A percentile compares a stretch with the other conserved stretches of the same genome.
Evolutionary conservation across 164 flowering plant species (phyloP).

Genomic region (Nymphaea thermarum): DNA sequence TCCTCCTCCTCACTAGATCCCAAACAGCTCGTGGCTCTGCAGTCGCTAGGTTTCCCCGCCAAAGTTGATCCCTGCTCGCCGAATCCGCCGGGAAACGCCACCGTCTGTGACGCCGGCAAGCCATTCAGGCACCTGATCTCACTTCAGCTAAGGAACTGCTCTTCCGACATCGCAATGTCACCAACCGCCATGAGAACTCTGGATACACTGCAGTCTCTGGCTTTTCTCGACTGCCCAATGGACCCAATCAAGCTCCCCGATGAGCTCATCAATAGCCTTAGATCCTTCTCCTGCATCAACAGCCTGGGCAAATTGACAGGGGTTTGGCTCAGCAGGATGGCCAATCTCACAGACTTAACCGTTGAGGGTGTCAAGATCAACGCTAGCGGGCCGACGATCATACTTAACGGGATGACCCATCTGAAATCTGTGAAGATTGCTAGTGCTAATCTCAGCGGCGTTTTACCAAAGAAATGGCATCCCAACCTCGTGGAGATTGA

Average conservation of each 20-base stretch:
- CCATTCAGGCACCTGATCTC: constrained; percentile 83
- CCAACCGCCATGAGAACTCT: constrained; percentile 67
- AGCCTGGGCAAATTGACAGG: constrained; percentile 59
- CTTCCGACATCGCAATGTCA: constrained; percentile 56
- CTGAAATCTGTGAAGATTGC: constrained; percentile 54
- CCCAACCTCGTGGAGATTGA: constrained; percentile 51
- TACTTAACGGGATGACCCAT: constrained; percentile 40
- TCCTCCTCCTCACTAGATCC: constrained; percentile 58
- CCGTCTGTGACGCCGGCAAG: constrained; percentile 49
- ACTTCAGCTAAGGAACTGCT: constrained; percentile 75
- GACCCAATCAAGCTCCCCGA: constrained; percentile 47
- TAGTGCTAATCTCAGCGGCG: constrained; percentile 55
- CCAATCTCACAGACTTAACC: constrained; percentile 57
- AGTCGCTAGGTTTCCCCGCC: constrained; percentile 74
- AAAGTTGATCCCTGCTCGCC: constrained; percentile 62
- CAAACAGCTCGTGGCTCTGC: constrained; percentile 66
- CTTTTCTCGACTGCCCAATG: constrained; percentile 63
- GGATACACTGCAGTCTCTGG: constrained; percentile 46
- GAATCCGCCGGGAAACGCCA: constrained; percentile 34
- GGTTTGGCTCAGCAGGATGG: constrained; percentile 51
- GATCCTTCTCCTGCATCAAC: constrained; percentile 51
- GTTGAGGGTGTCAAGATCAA: constrained; percentile 36
- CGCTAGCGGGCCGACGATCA: constrained; percentile 49
- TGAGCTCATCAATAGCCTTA: constrained; percentile 46
- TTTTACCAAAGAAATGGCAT: constrained; percentile 47